These are phyloP conservation scores for Ceratopteris richardii DNA, from an alignment of 75 land plant species.

Conservation along the genomic window DNA sequence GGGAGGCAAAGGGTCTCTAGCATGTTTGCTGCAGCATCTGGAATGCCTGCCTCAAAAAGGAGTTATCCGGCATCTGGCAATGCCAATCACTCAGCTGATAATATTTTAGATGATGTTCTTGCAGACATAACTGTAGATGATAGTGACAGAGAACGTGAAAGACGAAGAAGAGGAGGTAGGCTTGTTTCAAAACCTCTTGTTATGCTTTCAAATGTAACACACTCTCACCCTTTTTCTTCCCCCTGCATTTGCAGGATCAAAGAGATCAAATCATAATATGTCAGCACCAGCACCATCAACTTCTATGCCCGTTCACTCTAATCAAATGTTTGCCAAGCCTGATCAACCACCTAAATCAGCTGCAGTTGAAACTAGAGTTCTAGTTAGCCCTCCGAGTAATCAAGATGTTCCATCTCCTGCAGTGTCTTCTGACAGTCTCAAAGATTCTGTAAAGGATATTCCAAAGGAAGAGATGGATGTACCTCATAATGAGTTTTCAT, in stretches of 20 bases:
- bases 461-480: too few relatives aligned
- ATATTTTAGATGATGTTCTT: constrained; percentile 75
- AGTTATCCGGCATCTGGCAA: not conserved
- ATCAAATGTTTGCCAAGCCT: not conserved
- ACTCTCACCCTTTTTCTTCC: not conserved
- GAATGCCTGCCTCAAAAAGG: constrained; percentile 10
- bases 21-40: constrained; percentile 67
- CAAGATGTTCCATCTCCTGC: too few relatives aligned
- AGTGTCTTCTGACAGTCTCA: too few relatives aligned
- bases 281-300: not conserved
- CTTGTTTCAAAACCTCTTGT: too few relatives aligned
- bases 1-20: constrained; percentile 69
- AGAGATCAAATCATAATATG: not conserved
- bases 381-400: too few relatives aligned
- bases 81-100: constrained; percentile 26
- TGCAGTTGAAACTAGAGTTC: not conserved
- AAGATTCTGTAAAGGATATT: too few relatives aligned
- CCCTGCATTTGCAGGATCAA: not conserved
- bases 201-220: not conserved
- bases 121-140: constrained; percentile 72
- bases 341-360: not conserved
- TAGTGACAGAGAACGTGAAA: constrained; percentile 49
- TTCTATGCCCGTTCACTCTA: not conserved
- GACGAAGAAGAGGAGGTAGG: constrained; percentile 25
- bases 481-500: too few relatives aligned